Conservation (phyloP, 495 filamentous ascomycete genomes). For the Neurospora sp. region DNA sequence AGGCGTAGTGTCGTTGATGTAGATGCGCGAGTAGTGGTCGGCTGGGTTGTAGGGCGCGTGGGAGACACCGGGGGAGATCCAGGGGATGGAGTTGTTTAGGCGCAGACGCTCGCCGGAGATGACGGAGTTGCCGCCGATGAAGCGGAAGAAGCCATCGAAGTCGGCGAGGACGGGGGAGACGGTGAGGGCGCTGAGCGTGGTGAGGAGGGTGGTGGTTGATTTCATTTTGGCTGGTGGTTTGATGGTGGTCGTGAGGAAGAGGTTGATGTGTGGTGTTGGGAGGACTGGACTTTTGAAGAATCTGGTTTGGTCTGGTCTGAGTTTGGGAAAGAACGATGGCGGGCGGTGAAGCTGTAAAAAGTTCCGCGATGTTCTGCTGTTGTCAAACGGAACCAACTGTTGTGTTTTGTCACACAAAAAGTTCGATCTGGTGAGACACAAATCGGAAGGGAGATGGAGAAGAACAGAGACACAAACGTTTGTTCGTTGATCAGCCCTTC, state of each 20-base stretch:
- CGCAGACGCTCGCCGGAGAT: constrained; percentile 13
- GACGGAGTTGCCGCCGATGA: constrained; percentile 6
- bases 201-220: constrained; percentile 1
- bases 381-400: neutral
- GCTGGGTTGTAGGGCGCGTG: constrained; percentile 9
- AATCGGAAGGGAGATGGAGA: neutral
- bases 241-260: neutral
- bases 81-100: constrained; percentile 6
- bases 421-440: neutral
- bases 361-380: neutral
- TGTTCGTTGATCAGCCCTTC: neutral
- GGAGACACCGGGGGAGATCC: constrained; percentile 8
- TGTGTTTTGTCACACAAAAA: neutral
- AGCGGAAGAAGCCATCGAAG: constrained; percentile 11
- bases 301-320: neutral
- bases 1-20: neutral
- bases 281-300: neutral
- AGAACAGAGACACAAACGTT: neutral
- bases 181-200: neutral
- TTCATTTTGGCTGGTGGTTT: constrained; percentile 4
- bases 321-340: neutral
- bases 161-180: neutral
- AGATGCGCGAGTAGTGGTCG: constrained; percentile 13
- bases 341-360: neutral
- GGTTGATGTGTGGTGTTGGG: neutral